phyloP scores from a whole-genome alignment of 345 rosid genomes.

The Gossypium turneri region DNA sequence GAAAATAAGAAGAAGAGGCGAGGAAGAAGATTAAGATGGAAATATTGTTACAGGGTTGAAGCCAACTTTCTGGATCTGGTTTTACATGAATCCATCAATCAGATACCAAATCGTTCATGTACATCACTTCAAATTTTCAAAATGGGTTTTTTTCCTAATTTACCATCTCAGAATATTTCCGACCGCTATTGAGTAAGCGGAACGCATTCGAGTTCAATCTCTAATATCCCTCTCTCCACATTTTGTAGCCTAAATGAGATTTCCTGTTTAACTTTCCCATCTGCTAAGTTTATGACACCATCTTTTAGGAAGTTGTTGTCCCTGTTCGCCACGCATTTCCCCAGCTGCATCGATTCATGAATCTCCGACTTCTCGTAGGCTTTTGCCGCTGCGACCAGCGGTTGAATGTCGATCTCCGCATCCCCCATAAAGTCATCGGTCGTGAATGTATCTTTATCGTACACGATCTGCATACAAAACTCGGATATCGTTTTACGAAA shows the following conservation, averaged over 20 bases:
- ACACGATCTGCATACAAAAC: constrained; percentile 54
- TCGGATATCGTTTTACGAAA: background rate
- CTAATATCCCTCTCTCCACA: constrained; percentile 82
- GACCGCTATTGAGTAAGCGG: constrained; percentile 67
- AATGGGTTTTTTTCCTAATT: background rate
- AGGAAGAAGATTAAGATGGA: too few species aligned
- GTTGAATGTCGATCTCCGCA: constrained; percentile 93
- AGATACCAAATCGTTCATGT: background rate
- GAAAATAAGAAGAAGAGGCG: too few species aligned
- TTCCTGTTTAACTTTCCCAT: constrained; percentile 79
- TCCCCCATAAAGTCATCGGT: constrained; percentile 97
- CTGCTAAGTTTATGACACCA: constrained; percentile 57
- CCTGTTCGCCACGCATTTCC: constrained; percentile 69
- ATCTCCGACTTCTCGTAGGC: constrained; percentile 58
- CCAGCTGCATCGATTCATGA: constrained; percentile 57
- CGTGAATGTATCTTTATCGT: constrained; percentile 82
- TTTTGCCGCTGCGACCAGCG: constrained; percentile 76
- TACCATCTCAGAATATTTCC: background rate
- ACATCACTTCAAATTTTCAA: too few species aligned
- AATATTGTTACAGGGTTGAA: too few species aligned
- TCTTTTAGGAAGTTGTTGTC: constrained; percentile 70
- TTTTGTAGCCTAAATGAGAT: constrained; percentile 73
- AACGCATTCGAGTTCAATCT: constrained; percentile 90
- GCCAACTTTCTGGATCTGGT: too few species aligned
- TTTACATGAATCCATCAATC: background rate